Evolutionary conservation across 257 asterid species (phyloP).

Genomic region (Gentiana dahurica): DNA sequence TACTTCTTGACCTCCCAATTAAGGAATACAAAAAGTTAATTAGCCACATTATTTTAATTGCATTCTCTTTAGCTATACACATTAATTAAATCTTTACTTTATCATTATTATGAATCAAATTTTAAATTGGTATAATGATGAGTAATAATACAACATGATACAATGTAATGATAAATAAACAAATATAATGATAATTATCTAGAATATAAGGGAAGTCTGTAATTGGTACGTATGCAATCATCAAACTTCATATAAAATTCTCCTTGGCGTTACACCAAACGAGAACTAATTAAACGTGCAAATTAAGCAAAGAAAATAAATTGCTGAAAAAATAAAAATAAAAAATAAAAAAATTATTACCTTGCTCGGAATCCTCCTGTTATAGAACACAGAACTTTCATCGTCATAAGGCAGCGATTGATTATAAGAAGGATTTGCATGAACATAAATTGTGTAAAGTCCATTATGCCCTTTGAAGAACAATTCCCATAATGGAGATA

Average conservation of each 20-base stretch:
- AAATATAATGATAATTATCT: neutral
- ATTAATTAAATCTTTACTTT: too few relatives aligned
- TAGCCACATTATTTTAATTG: too few relatives aligned
- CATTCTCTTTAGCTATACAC: too few relatives aligned
- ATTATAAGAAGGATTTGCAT: constrained; percentile 24
- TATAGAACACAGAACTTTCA: constrained; percentile 47
- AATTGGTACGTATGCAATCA: too few relatives aligned
- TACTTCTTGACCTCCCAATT: too few relatives aligned
- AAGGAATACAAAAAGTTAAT: too few relatives aligned
- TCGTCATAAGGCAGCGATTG: constrained; percentile 11
- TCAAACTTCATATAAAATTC: neutral
- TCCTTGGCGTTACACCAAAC: neutral
- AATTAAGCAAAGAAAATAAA: neutral
- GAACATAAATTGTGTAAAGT: constrained; percentile 33
- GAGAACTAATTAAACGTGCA: neutral
- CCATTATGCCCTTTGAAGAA: constrained; percentile 31
- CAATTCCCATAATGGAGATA: constrained; percentile 37
- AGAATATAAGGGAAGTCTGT: neutral
- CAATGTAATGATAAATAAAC: too few relatives aligned
- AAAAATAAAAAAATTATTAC: constrained; percentile 21
- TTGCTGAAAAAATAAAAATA: neutral
- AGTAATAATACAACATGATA: too few relatives aligned
- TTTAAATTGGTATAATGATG: too few relatives aligned
- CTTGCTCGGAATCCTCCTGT: constrained; percentile 74
- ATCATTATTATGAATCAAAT: too few relatives aligned